Base-by-base conservation (phyloP, 345 rosid genomes). In the Gossypium thurberi region DNA sequence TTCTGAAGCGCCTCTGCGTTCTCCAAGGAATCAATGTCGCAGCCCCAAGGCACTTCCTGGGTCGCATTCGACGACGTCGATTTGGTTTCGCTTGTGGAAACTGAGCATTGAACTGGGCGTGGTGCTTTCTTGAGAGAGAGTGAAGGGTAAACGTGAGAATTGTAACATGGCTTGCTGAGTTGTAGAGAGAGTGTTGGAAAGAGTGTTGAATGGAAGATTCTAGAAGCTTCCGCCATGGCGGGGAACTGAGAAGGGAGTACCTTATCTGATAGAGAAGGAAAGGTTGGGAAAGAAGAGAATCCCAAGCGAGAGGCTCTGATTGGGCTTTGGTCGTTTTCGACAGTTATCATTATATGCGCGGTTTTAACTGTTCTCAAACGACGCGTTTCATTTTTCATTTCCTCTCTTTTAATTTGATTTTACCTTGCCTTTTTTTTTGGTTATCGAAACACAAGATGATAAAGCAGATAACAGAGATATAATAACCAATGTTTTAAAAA, bases 1-100 rank as follows among this genome's bases (percentile, higher is more conserved):
- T 79, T 83, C 78, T 91, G 92, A 42, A 94, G 89, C 14, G 83
- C 90, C 63, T 88, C 84, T 2, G 96, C 90, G 78, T 89, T 90
- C 76, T 87, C 88, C 33, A 84, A 71, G 2, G 88, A 86, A 81
- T 86, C 88, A 2, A 81, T 73, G 53, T 91, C 91, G 70, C 96
- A 89, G 0, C 93, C 93, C 93, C 93, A 88, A 0, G 89, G 86
- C 5, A 88, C 80, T 18, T 40, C 82, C 61, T 84, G 83, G 48
- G 68, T 60, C 25, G 28, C 77, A 47, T 66, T 66, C n/a, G 68
- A 42, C 48, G 68, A 63, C 20, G 82, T 59, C 13, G 80, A 81
- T 77, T 55, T 79, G 42, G 78, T 72, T 67, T 84, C 83, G 17
- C 84, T 78, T 14, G 89, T 75, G 5, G 90, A 88, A 61, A 87